These are phyloP conservation scores for Colletotrichum spinosum DNA, from an alignment of 2,329 filamentous ascomycete genomes.

Conservation along the genomic window DNA sequence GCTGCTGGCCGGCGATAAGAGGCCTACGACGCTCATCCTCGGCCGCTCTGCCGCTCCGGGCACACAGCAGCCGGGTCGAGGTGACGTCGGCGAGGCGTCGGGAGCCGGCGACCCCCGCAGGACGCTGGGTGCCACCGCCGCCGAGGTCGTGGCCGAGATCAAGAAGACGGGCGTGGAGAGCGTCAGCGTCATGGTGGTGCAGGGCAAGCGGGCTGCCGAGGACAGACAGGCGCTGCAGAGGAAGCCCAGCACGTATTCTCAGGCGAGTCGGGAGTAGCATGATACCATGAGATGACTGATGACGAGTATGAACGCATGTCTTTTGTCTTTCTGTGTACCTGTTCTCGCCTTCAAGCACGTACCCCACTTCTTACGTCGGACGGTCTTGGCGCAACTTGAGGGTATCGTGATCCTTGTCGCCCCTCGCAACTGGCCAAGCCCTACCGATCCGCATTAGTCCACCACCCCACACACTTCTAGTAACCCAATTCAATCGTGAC, in stretches of 20 bases:
- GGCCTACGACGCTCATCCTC: slow-evolving; percentile 7
- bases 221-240: background rate
- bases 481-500: fast-evolving
- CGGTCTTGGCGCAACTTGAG: background rate
- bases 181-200: slow-evolving; percentile 8
- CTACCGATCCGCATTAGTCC: slow-evolving; percentile 17
- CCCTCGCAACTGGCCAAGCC: background rate
- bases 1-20: background rate
- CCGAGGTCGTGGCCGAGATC: slow-evolving; percentile 1
- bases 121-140: background rate
- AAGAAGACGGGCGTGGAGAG: background rate
- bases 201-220: background rate
- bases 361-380: background rate
- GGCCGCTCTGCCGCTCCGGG: background rate
- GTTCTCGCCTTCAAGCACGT: background rate
- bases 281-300: background rate
- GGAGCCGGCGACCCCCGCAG: background rate
- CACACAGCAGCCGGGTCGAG: background rate
- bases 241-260: slow-evolving; percentile 11
- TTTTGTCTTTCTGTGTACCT: background rate
- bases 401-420: slow-evolving; percentile 16
- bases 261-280: background rate
- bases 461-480: background rate
- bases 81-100: background rate
- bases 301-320: background rate